A percentile compares a stretch with the other conserved stretches of the same genome.
Conservation (phyloP, 169 alveolate species). For the Eimeria mitis region DNA sequence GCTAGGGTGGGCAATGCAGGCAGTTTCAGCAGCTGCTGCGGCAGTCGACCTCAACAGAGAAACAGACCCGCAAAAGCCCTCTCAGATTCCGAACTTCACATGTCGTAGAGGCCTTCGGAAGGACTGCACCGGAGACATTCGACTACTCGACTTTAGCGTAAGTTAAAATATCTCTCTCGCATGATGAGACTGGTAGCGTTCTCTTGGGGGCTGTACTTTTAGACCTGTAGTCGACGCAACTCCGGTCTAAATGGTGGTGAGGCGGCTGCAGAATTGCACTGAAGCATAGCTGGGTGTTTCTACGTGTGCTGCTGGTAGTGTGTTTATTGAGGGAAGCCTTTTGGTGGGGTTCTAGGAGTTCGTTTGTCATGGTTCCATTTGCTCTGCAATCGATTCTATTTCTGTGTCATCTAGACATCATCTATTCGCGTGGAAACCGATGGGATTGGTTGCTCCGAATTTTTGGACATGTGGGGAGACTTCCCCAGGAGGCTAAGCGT, state of each 20-base stretch:
- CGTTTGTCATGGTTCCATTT: background rate
- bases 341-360: background rate
- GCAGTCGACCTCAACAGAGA: constrained; percentile 56
- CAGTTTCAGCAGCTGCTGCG: constrained; percentile 69
- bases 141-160: constrained; percentile 56
- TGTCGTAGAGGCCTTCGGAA: background rate
- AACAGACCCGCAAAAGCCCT: background rate
- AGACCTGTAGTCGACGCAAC: background rate
- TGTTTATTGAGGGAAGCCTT: background rate
- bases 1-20: constrained; percentile 74
- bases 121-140: constrained; percentile 16
- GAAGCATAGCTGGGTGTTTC: background rate
- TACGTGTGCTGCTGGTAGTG: background rate
- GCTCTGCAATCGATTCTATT: background rate
- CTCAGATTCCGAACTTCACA: constrained; percentile 15
- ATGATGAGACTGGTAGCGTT: background rate
- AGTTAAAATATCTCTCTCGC: background rate
- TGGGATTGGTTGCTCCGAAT: constrained; percentile 41
- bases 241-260: background rate
- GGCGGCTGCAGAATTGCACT: background rate
- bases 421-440: constrained; percentile 62
- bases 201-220: background rate
- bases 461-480: constrained; percentile 57
- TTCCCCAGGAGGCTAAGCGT: constrained; percentile 32
- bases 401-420: constrained; percentile 7